A percentile compares a stretch with the other conserved stretches of the same genome.
phyloP scores from a whole-genome alignment of 306 rosid genomes.

The Sechiopsis laciniata region DNA sequence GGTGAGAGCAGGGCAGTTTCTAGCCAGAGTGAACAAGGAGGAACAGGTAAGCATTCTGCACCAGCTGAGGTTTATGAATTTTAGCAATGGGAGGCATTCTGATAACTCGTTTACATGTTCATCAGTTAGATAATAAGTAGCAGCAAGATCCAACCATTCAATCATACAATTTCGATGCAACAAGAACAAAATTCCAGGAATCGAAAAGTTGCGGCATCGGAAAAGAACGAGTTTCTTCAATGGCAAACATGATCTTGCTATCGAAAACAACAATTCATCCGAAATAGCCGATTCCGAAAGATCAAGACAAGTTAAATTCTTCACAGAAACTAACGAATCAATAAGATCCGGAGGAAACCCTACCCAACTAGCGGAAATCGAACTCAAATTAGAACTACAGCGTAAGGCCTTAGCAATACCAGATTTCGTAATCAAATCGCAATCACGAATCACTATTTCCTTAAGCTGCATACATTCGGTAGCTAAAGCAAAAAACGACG shows the following conservation, averaged over 20 bases:
- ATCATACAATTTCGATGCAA: constrained; percentile 33
- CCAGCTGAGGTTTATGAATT: constrained; percentile 37
- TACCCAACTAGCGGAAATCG: constrained; percentile 24
- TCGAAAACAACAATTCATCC: constrained; percentile 39
- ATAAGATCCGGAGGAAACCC: constrained; percentile 25
- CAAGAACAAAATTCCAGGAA: constrained; percentile 36
- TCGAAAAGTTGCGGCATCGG: constrained; percentile 29
- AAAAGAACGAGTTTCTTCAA: constrained; percentile 45
- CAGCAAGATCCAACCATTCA: constrained; percentile 44
- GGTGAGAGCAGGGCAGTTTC: constrained; percentile 38
- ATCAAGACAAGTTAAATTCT: constrained; percentile 35
- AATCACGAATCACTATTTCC: constrained; percentile 28
- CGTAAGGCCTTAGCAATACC: constrained; percentile 39
- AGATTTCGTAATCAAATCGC: constrained; percentile 27
- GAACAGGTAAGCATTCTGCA: constrained; percentile 34
- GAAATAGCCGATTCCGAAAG: constrained; percentile 31
- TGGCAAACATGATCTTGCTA: constrained; percentile 49
- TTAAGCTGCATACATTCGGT: constrained; percentile 33
- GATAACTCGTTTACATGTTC: constrained; percentile 35
- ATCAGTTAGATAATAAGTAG: constrained; percentile 33
- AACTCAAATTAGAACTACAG: constrained; percentile 35
- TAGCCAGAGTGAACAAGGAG: constrained; percentile 39
- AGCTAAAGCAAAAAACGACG: constrained; percentile 30
- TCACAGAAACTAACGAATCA: constrained; percentile 29
- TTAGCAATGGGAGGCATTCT: constrained; percentile 32